Conservation (phyloP, 2,329 filamentous ascomycete species). For the Neophaeococcomyces mojaviensis region DNA sequence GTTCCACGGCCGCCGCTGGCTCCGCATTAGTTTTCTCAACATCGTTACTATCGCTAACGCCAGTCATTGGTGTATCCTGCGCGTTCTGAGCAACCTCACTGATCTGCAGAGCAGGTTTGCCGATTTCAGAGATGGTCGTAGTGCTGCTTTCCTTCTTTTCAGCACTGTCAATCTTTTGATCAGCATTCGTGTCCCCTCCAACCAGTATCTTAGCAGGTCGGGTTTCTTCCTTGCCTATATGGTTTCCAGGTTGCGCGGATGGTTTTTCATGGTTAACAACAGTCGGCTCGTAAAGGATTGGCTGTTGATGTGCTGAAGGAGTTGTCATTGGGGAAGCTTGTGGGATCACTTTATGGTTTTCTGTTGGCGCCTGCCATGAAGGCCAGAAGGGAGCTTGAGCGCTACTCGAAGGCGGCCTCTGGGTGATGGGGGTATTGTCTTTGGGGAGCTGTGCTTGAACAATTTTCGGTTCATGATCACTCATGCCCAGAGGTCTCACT, state of each 20-base stretch:
- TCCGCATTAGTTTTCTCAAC: background rate
- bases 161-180: background rate
- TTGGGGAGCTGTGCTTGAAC: background rate
- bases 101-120: background rate
- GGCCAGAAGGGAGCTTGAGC: background rate
- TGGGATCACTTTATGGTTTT: background rate
- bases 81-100: background rate
- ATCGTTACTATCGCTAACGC: background rate
- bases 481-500: background rate
- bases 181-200: too few relatives aligned
- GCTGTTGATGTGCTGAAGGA: background rate
- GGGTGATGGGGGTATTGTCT: background rate
- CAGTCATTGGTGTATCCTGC: conserved; percentile 1
- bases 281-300: too few relatives aligned
- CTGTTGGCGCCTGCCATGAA: background rate
- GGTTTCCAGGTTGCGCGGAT: too few relatives aligned
- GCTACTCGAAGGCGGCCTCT: background rate
- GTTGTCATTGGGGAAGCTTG: background rate
- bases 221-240: too few relatives aligned
- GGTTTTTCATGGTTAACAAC: too few relatives aligned
- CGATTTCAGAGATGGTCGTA: background rate
- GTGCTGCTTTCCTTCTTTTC: background rate
- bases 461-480: background rate
- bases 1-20: background rate
- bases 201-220: too few relatives aligned